Evolutionary conservation across 1,284 basidiomycete species (phyloP).

Genomic region (Irpex sp.): DNA sequence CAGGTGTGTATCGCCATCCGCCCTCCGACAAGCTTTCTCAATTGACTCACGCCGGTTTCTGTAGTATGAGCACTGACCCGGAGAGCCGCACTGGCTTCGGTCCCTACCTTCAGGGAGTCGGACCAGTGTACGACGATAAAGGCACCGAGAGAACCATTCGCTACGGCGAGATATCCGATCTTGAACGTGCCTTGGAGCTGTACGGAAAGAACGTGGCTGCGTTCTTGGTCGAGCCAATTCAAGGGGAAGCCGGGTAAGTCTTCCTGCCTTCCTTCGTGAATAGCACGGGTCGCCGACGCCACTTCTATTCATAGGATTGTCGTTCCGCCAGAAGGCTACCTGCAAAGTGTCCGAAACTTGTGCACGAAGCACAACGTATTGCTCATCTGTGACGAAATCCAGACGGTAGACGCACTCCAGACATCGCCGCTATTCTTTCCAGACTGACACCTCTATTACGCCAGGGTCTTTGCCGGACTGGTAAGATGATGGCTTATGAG

Average conservation of each 20-base stretch:
- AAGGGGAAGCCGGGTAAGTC: slow-evolving; percentile 92
- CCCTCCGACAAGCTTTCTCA: slow-evolving; percentile 4
- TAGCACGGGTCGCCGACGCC: neutral
- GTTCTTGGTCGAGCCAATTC: slow-evolving; percentile 96
- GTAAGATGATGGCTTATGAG: slow-evolving; percentile 86
- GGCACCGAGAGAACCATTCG: slow-evolving; percentile 59
- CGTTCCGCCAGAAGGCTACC: slow-evolving; percentile 89
- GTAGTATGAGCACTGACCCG: slow-evolving; percentile 93
- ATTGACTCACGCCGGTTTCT: slow-evolving; percentile 15
- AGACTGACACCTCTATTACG: slow-evolving; percentile 1
- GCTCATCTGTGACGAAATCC: slow-evolving; percentile 97
- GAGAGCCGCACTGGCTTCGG: slow-evolving; percentile 88
- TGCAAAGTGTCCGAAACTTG: slow-evolving; percentile 71
- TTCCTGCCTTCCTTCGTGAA: neutral
- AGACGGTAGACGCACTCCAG: slow-evolving; percentile 59
- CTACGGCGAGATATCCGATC: slow-evolving; percentile 80
- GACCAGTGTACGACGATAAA: slow-evolving; percentile 65
- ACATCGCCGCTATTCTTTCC: neutral
- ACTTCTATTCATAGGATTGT: slow-evolving; percentile 60
- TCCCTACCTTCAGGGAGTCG: slow-evolving; percentile 85
- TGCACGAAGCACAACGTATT: slow-evolving; percentile 95
- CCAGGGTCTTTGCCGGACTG: slow-evolving; percentile 80
- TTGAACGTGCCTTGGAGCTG: slow-evolving; percentile 79
- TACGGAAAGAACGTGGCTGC: slow-evolving; percentile 87
- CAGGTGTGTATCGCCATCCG: slow-evolving; percentile 41